These are phyloP conservation scores for Populus trichocarpa DNA, from an alignment of 441 rosid genomes.

Conservation along the genomic window DNA sequence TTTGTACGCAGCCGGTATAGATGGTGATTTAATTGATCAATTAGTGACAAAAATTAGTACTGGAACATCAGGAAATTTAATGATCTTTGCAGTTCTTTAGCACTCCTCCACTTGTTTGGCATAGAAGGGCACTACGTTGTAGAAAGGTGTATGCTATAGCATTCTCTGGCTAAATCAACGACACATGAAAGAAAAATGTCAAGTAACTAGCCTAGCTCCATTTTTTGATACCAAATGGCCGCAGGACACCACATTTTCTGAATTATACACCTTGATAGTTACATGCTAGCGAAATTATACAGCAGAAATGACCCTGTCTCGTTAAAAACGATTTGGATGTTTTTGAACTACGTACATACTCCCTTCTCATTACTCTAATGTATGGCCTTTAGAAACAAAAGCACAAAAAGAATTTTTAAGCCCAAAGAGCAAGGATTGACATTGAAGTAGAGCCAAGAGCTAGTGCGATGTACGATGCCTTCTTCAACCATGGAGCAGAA, in stretches of 20 bases:
- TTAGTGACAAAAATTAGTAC: too few species aligned
- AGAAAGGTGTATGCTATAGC: neutral
- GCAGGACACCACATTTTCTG: neutral
- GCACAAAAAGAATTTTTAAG: constrained; percentile 25
- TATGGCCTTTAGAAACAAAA: neutral
- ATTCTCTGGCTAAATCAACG: neutral
- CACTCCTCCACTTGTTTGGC: neutral
- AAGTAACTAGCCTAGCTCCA: neutral
- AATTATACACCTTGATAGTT: neutral
- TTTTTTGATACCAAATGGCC: neutral
- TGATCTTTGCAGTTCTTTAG: too few species aligned
- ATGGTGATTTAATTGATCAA: too few species aligned
- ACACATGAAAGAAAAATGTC: neutral
- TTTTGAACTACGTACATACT: neutral
- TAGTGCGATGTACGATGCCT: constrained; percentile 63
- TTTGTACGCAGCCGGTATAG: too few species aligned
- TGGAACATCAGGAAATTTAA: too few species aligned
- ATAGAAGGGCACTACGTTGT: neutral
- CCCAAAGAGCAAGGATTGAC: constrained; percentile 97
- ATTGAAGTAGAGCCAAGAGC: constrained; percentile 68
- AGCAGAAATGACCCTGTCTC: neutral
- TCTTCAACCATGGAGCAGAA: constrained; percentile 57
- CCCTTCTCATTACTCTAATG: neutral
- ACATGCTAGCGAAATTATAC: neutral
- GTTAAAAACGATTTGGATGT: neutral